A percentile compares a stretch with the other conserved stretches of the same genome.
Evolutionary conservation across 2,329 filamentous ascomycete species (phyloP).

Genomic region (Ophiostoma ulmi): DNA sequence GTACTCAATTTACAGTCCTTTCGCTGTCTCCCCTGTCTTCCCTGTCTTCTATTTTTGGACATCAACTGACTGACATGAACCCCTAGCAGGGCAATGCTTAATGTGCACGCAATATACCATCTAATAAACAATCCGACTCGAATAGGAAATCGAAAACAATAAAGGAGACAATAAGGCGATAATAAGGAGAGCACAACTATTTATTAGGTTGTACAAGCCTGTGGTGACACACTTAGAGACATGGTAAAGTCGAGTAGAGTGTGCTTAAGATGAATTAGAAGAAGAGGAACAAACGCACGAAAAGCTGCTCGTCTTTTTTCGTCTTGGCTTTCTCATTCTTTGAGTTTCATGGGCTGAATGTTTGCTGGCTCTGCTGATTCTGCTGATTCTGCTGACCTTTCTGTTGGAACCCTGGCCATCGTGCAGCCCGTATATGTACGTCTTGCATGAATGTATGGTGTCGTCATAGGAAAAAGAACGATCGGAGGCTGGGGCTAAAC

Average conservation of each 20-base stretch:
- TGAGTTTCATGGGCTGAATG: neutral
- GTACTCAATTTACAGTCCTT: neutral
- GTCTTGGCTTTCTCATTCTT: neutral
- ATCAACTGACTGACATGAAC: neutral
- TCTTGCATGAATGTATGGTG: slow-evolving; percentile 1
- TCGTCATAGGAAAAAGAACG: neutral
- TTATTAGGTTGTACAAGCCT: slow-evolving; percentile 1
- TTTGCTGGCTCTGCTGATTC: neutral
- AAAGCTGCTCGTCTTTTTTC: neutral
- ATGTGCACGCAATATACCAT: neutral
- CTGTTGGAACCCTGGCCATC: neutral
- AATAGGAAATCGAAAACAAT: neutral
- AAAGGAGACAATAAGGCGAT: neutral
- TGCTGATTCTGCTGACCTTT: neutral
- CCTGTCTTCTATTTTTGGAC: slow-evolving; percentile 3
- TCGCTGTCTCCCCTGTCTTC: neutral
- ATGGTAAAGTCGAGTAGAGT: neutral
- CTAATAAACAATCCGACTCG: neutral
- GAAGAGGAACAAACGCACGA: neutral
- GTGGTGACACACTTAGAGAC: neutral
- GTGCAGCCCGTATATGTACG: slow-evolving; percentile 15
- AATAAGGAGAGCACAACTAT: neutral
- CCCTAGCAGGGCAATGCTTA: neutral
- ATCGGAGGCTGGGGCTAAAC: neutral
- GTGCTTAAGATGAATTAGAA: neutral